Evolutionary conservation across 1,284 basidiomycete species (phyloP), one percentile per base, ranked within the genome.

Genomic region (Thelephora terrestris): DNA sequence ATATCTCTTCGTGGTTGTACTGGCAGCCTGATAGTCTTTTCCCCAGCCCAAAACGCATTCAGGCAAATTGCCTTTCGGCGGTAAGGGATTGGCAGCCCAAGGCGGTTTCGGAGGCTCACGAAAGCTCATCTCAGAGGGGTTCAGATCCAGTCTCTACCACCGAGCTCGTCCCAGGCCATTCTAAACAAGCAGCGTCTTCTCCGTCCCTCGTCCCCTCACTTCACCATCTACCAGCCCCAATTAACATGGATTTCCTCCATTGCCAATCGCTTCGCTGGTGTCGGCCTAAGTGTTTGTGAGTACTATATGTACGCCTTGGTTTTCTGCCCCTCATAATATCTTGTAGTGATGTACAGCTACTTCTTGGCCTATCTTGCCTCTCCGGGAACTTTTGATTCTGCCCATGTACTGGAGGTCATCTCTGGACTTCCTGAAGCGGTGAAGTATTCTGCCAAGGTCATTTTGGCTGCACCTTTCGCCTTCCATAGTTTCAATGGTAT

Each of bases 141-240:
- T 24, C 77, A 86, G 59, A 85, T 80, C 0, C 66, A 85, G 58
- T 80, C 81, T 0, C 53, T 83, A 5, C 71, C 81, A 6, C 71
- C 80, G 1, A 70, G 79, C 0, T 75, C 79, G 1, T 72, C 78
- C 43, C 66, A 71, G 40, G 74, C 74, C 5, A 81, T 95, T 54
- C 73, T 98, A 54, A 95, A 99, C 74, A 65, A 78, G 55, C 93
- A 97, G 66, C 82, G 95, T 55, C 70, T 87, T 46, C 71, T 75
- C 45, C 85, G 95, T 25, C 95, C 96, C 17, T 85, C 76, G 50
- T 89, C 85, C 59, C 95, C 96, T 20, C 92, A 97, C 67, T 86
- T 94, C 59, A 90, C 90, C 45, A 97, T 98, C 68, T 99, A 98
- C 72, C 89, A 96, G 66, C 92, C 91, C 18, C 94, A 97, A 66